phyloP scores from a whole-genome alignment of 495 filamentous ascomycete species.

The Mycothermus thermophilus region DNA sequence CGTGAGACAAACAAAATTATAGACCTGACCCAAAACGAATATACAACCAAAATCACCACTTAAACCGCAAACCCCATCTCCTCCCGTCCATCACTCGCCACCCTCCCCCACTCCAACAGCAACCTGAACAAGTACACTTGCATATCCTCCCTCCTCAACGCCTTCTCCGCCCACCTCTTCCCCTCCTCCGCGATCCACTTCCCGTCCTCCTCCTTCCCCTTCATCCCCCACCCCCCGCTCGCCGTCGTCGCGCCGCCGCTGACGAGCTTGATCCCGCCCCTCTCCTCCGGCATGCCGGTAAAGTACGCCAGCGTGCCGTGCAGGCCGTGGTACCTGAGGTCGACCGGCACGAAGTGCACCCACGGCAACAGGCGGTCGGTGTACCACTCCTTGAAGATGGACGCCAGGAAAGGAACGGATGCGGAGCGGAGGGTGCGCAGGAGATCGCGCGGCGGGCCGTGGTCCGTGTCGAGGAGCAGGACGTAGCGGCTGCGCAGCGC shows the following conservation, averaged over 20 bases:
- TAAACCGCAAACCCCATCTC: conserved; percentile 38
- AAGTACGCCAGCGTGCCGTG: conserved; percentile 57
- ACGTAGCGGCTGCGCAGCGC: conserved; percentile 36
- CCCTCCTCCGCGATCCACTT: conserved; percentile 54
- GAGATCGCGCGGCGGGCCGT: conserved; percentile 51
- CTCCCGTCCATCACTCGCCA: conserved; percentile 50
- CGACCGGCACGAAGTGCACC: conserved; percentile 67
- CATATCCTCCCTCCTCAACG: conserved; percentile 66
- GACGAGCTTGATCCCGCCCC: too few species aligned
- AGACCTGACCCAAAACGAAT: background rate
- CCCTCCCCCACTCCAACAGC: conserved; percentile 58
- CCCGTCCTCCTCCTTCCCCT: conserved; percentile 23
- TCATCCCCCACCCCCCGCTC: conserved; percentile 33
- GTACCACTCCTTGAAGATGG: conserved; percentile 64
- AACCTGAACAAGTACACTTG: conserved; percentile 71
- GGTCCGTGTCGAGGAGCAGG: conserved; percentile 55
- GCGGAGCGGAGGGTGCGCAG: conserved; percentile 50
- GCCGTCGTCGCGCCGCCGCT: conserved; percentile 8
- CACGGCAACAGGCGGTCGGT: conserved; percentile 56
- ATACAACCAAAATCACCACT: background rate
- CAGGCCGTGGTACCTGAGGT: conserved; percentile 51
- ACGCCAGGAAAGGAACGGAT: conserved; percentile 48
- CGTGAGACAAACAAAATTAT: background rate
- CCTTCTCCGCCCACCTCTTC: conserved; percentile 47
- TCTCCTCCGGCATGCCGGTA: conserved; percentile 18